Conservation (phyloP, 257 asterid species). For the Ligustrum vulgare region DNA sequence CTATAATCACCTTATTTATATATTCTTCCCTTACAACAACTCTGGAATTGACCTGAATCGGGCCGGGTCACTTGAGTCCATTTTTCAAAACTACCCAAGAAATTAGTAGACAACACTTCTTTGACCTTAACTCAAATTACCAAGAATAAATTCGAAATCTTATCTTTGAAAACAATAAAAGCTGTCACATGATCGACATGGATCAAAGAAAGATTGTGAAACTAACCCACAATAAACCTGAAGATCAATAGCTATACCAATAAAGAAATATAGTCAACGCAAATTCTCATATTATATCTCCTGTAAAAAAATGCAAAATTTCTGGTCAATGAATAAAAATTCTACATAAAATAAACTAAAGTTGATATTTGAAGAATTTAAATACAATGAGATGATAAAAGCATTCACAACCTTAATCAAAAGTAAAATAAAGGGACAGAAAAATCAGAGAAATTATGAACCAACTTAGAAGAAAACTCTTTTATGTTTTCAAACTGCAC, state of each 20-base stretch:
- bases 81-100: too few relatives aligned
- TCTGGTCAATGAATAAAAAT: not conserved
- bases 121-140: not conserved
- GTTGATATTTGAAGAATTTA: not conserved
- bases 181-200: not conserved
- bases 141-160: not conserved
- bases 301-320: not conserved
- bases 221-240: not conserved
- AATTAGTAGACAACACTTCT: not conserved
- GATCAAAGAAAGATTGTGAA: not conserved
- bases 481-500: too few relatives aligned
- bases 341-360: not conserved
- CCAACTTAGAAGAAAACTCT: conserved; percentile 54
- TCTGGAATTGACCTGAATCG: too few relatives aligned
- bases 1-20: too few relatives aligned
- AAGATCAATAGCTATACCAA: not conserved
- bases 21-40: too few relatives aligned
- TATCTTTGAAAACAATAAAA: not conserved
- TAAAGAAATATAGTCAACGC: not conserved
- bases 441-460: conserved; percentile 24
- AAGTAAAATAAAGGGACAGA: not conserved
- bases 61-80: too few relatives aligned
- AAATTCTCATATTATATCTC: not conserved
- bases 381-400: not conserved
- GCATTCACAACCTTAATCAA: conserved; percentile 1